Percentiles rank a stretch among this genome's conserved stretches.
phyloP scores from a whole-genome alignment of 2,329 filamentous ascomycete species.

The Botrytis tulipae region DNA sequence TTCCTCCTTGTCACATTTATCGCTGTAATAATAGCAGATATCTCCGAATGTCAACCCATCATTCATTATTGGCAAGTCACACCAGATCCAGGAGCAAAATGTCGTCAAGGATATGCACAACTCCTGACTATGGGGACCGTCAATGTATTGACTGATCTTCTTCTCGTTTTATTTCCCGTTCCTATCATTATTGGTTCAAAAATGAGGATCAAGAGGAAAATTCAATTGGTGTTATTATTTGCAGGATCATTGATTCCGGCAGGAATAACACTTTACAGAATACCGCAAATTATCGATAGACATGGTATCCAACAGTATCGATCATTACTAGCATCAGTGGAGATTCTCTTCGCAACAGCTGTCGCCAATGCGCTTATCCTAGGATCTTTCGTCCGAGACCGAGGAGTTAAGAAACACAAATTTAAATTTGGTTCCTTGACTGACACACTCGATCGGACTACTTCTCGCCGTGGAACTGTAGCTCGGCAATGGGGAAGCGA shows the following conservation, averaged over 20 bases:
- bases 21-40: slow-evolving; percentile 75
- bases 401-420: slow-evolving; percentile 84
- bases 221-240: slow-evolving; percentile 78
- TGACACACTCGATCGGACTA: slow-evolving; percentile 58
- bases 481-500: slow-evolving; percentile 80
- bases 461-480: slow-evolving; percentile 45
- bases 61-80: slow-evolving; percentile 73
- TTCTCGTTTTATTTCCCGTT: slow-evolving; percentile 85
- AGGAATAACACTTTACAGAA: slow-evolving; percentile 73
- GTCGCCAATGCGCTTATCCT: slow-evolving; percentile 88
- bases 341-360: slow-evolving; percentile 83
- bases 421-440: slow-evolving; percentile 64
- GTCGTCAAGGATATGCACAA: slow-evolving; percentile 83
- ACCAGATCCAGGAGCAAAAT: slow-evolving; percentile 83
- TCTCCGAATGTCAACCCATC: slow-evolving; percentile 80
- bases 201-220: slow-evolving; percentile 74
- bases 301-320: slow-evolving; percentile 80
- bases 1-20: slow-evolving; percentile 77
- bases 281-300: slow-evolving; percentile 71
- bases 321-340: slow-evolving; percentile 83
- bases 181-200: slow-evolving; percentile 79
- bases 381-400: slow-evolving; percentile 87
- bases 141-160: slow-evolving; percentile 84
- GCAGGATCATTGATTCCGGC: slow-evolving; percentile 80
- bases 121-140: slow-evolving; percentile 86